Percentiles rank a stretch among this genome's conserved stretches.
These are phyloP conservation scores for Trapa incisa DNA, from an alignment of 345 rosid genomes.

Conservation along the genomic window DNA sequence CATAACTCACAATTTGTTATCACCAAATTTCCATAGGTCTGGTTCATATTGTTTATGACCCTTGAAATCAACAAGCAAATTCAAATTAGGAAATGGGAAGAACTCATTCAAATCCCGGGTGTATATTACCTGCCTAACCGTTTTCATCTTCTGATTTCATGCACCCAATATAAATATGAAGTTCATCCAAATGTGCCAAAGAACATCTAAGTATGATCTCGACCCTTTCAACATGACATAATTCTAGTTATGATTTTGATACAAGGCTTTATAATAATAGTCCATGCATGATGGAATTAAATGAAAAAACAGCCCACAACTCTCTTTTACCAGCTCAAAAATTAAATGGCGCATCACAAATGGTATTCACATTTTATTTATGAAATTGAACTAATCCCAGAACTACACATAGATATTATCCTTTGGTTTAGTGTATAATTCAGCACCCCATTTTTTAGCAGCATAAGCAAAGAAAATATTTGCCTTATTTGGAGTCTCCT, in stretches of 20 bases:
- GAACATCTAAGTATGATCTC: background rate
- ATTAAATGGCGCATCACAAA: background rate
- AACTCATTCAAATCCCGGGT: background rate
- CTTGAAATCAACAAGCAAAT: conserved; percentile 10
- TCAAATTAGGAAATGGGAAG: background rate
- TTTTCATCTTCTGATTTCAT: conserved; percentile 38
- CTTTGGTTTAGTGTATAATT: conserved; percentile 35
- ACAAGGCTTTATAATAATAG: too few species aligned
- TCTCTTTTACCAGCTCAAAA: too few species aligned
- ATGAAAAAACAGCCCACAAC: too few species aligned
- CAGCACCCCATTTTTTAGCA: conserved; percentile 36
- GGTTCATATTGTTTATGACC: conserved; percentile 24
- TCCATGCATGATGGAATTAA: too few species aligned
- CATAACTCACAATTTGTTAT: conserved; percentile 28
- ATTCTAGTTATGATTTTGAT: too few species aligned
- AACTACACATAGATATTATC: conserved; percentile 31
- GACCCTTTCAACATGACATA: background rate
- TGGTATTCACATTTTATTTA: background rate
- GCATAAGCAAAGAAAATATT: conserved; percentile 23
- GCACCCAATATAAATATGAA: conserved; percentile 69
- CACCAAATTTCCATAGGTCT: conserved; percentile 89
- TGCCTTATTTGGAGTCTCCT: conserved; percentile 25
- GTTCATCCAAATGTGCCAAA: conserved; percentile 25
- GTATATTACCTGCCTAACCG: conserved; percentile 12
- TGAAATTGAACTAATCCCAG: conserved; percentile 15